A percentile compares a stretch with the other conserved stretches of the same genome.
Evolutionary conservation across 305 asterid species (phyloP).

Genomic region (Plantago coronopus): DNA sequence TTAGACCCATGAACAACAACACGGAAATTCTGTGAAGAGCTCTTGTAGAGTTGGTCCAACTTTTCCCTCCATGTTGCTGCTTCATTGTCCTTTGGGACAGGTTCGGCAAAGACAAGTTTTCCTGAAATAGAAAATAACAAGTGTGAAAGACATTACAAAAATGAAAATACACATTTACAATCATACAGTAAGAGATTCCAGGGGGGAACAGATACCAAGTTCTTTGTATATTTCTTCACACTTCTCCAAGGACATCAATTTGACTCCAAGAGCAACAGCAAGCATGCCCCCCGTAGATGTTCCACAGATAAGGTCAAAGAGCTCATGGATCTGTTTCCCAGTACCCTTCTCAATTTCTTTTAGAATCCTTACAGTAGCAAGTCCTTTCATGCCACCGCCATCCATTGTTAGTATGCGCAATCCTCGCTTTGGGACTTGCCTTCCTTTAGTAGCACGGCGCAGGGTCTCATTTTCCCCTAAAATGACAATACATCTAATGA

Average conservation of each 20-base stretch:
- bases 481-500: conserved; percentile 22
- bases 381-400: conserved; percentile 99
- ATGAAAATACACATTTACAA: conserved; percentile 17
- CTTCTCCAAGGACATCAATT: conserved; percentile 82
- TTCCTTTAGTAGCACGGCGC: conserved; percentile 87
- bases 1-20: conserved; percentile 98
- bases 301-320: conserved; percentile 98
- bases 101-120: conserved; percentile 96
- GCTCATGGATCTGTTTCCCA: conserved; percentile 95
- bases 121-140: conserved; percentile 44
- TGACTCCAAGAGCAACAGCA: conserved; percentile 97
- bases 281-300: conserved; percentile 99
- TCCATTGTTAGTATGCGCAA: conserved; percentile 94
- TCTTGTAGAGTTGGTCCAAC: conserved; percentile 97
- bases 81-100: conserved; percentile 95
- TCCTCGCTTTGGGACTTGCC: conserved; percentile 85
- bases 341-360: conserved; percentile 91
- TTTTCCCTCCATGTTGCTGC: conserved; percentile 99
- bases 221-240: conserved; percentile 99
- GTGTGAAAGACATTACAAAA: conserved; percentile 16
- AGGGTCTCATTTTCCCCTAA: conserved; percentile 94
- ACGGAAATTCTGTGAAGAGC: conserved; percentile 96
- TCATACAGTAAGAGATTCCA: conserved; percentile 16
- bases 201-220: conserved; percentile 57
- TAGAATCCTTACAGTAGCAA: conserved; percentile 88